phyloP scores from a whole-genome alignment of 148 eudicot species.

The Cornus suecica region DNA sequence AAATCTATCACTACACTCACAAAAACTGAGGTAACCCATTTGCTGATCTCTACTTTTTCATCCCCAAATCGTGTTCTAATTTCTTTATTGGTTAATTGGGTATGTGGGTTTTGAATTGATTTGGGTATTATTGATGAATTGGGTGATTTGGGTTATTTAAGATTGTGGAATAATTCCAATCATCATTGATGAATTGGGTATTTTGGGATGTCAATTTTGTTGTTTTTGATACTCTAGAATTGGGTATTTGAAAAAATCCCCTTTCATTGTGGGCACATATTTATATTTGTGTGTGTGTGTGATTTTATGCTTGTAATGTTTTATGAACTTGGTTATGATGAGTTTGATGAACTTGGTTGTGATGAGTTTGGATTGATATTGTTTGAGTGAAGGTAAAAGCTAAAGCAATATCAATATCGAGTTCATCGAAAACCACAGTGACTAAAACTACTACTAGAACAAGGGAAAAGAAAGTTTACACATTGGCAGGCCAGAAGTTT shows the following conservation, averaged over 20 bases:
- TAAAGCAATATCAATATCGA: slow-evolving; percentile 31
- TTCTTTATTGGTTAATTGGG: not conserved
- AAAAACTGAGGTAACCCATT: slow-evolving; percentile 54
- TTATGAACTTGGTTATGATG: slow-evolving; percentile 4
- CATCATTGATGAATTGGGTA: not conserved
- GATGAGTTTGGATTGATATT: slow-evolving; percentile 15
- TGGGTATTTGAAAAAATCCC: not conserved
- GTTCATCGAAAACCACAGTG: slow-evolving; percentile 35
- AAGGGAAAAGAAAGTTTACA: slow-evolving; percentile 81
- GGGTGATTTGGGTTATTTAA: slow-evolving; percentile 7
- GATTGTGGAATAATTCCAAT: too few relatives aligned
- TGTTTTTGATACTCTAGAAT: not conserved
- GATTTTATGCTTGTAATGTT: too few relatives aligned
- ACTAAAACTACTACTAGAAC: slow-evolving; percentile 43
- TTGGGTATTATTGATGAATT: slow-evolving; percentile 2
- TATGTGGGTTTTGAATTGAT: slow-evolving; percentile 5
- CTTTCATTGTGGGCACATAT: not conserved
- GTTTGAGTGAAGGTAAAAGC: slow-evolving; percentile 52
- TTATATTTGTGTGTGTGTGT: too few relatives aligned
- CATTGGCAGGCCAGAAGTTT: slow-evolving; percentile 82
- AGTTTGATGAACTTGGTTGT: slow-evolving; percentile 4
- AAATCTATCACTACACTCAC: slow-evolving; percentile 28
- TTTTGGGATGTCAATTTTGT: not conserved
- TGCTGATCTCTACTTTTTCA: not conserved
- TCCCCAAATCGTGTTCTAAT: not conserved